Percentiles rank a stretch among this genome's conserved stretches.
phyloP scores from a whole-genome alignment of 2,329 filamentous ascomycete species.

The Thelonectria blattea region DNA sequence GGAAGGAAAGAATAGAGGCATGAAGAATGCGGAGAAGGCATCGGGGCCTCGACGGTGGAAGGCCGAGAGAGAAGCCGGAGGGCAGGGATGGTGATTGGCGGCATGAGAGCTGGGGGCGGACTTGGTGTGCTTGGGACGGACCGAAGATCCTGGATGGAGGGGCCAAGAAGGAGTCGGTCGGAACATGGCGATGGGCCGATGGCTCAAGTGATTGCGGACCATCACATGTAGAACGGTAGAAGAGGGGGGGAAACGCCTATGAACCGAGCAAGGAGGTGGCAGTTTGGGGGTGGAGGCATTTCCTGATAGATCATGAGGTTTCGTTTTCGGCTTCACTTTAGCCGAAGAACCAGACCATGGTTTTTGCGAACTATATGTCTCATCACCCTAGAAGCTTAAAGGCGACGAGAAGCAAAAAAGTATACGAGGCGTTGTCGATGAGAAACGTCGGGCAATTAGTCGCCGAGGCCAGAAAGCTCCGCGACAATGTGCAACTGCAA shows the following conservation, averaged over 20 bases:
- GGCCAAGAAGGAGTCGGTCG: conserved; percentile 15
- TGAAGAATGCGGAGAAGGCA: conserved; percentile 14
- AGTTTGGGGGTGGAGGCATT: conserved; percentile 4
- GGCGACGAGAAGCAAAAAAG: not conserved
- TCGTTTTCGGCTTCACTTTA: not conserved
- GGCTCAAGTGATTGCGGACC: conserved; percentile 2
- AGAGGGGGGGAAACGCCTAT: not conserved
- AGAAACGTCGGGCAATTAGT: not conserved
- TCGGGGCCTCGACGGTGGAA: conserved; percentile 1
- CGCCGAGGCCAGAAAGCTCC: not conserved
- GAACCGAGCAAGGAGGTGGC: conserved; percentile 11
- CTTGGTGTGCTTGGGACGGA: conserved; percentile 33
- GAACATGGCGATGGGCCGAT: conserved; percentile 19
- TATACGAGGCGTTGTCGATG: not conserved
- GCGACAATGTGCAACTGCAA: not conserved
- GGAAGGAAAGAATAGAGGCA: not conserved
- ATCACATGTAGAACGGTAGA: conserved; percentile 20
- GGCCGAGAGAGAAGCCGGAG: conserved; percentile 3
- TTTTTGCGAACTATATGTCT: not conserved
- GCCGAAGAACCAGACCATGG: not conserved
- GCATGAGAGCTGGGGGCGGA: conserved; percentile 35
- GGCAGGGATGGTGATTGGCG: conserved; percentile 25
- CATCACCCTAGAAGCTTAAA: not conserved
- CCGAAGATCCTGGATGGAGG: conserved; percentile 35
- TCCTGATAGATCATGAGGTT: conserved; percentile 4